phyloP scores from a whole-genome alignment of 169 alveolate species.

The Cryptosporidium baileyi region DNA sequence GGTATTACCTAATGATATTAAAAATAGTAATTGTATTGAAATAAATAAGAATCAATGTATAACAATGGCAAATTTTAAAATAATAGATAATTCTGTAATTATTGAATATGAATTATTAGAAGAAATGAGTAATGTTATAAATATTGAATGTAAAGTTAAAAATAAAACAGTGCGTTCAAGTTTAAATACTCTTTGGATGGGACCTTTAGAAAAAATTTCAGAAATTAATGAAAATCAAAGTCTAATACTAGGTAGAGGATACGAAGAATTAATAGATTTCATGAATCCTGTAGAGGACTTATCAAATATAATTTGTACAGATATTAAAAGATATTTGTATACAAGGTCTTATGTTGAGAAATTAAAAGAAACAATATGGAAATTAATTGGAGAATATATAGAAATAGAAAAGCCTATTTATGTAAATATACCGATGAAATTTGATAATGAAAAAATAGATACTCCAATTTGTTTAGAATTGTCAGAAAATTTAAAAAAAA shows the following conservation, averaged over 20 bases:
- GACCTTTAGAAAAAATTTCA: background rate
- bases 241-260: conserved; percentile 23
- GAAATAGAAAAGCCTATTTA: background rate
- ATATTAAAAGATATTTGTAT: conserved; percentile 7
- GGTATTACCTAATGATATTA: conserved; percentile 2
- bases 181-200: conserved; percentile 33
- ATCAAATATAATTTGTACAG: conserved; percentile 2
- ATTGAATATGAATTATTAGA: background rate
- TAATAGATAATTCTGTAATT: background rate
- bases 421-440: conserved; percentile 15
- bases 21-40: background rate
- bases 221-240: background rate
- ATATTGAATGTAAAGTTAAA: background rate
- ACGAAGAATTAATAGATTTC: conserved; percentile 10
- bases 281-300: background rate
- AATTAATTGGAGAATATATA: background rate
- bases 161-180: background rate
- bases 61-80: conserved; percentile 1
- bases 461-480: background rate
- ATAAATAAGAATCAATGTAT: conserved; percentile 33
- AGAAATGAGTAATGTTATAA: background rate
- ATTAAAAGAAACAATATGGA: background rate
- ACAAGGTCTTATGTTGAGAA: background rate
- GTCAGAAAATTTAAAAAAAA: background rate
- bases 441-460: background rate